Evolutionary conservation across 129 eudicot species (phyloP).

Genomic region (Arctium minus): DNA sequence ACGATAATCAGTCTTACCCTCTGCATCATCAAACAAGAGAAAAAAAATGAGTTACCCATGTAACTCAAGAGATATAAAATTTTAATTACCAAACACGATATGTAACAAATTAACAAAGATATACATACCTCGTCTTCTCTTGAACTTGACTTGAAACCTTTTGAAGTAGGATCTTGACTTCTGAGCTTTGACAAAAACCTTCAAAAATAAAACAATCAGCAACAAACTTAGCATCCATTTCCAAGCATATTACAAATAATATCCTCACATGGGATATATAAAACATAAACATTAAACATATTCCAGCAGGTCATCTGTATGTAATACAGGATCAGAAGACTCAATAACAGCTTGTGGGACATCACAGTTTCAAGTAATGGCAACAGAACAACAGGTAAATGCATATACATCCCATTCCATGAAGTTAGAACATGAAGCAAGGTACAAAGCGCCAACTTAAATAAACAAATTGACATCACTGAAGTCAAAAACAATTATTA

Average conservation of each 20-base stretch:
- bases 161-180: constrained; percentile 55
- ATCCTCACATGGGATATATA: neutral
- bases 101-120: neutral
- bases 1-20: constrained; percentile 63
- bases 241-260: neutral
- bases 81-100: neutral
- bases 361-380: neutral
- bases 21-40: constrained; percentile 20
- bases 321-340: neutral
- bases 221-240: neutral
- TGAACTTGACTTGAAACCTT: constrained; percentile 60
- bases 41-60: neutral
- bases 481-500: neutral
- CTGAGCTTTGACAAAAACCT: constrained; percentile 48
- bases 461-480: neutral
- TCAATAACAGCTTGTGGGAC: neutral
- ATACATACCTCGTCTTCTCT: constrained; percentile 54
- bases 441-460: neutral
- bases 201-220: neutral
- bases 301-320: neutral
- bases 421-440: neutral
- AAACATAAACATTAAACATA: neutral
- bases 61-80: neutral
- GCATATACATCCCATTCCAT: neutral
- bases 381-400: neutral